Evolutionary conservation across 345 rosid genomes (phyloP).

Genomic region (Leavenworthia alabamica): DNA sequence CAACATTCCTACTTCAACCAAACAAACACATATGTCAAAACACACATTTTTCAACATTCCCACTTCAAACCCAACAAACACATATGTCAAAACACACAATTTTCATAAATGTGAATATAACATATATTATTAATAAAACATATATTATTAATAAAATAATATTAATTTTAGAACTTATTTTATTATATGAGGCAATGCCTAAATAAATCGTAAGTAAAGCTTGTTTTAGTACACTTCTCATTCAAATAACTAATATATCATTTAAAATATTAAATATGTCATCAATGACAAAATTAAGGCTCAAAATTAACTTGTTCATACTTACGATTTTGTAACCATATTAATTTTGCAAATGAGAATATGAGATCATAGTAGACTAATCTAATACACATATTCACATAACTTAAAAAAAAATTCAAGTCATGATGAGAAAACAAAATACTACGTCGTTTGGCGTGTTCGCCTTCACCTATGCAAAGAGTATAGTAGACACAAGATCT

Average conservation of each 20-base stretch:
- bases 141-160: neutral
- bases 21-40: slow-evolving; percentile 5
- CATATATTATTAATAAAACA: neutral
- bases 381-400: neutral
- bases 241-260: neutral
- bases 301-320: neutral
- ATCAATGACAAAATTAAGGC: neutral
- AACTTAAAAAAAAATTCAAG: neutral
- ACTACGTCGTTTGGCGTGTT: neutral
- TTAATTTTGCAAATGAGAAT: neutral
- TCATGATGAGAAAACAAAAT: neutral
- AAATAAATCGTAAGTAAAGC: neutral
- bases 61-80: neutral
- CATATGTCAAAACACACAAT: neutral
- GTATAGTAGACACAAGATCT: slow-evolving; percentile 24
- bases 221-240: neutral
- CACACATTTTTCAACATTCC: neutral
- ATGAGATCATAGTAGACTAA: neutral
- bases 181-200: neutral
- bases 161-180: neutral
- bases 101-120: neutral
- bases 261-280: neutral
- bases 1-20: slow-evolving; percentile 6
- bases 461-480: neutral
- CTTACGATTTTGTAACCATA: neutral